Base-by-base conservation (phyloP, 768 basidiomycete species). In the Leccinum fibrillosum region DNA sequence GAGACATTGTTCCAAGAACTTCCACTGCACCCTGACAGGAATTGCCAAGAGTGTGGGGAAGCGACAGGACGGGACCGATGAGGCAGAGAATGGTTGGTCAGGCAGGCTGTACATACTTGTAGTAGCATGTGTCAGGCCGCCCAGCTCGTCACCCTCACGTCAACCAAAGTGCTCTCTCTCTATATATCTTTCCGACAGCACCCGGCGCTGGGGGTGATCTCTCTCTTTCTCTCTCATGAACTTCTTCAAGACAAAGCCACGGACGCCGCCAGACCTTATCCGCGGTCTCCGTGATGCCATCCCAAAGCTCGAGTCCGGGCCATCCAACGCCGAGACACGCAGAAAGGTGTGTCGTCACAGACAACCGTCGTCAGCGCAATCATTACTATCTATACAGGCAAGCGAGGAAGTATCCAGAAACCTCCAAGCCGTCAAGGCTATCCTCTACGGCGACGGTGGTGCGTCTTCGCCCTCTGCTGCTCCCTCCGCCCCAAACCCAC, bases 221-320 rank as follows among this genome's bases (percentile, higher is more conserved):
- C 32, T 34, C 5, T 34, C 50, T 42, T 53, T 32, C 30, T n/a
- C 13, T 28, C 5, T n/a, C 12, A 95, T 96, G 94, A 95, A 95
- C 76, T 95, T 96, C 79, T 96, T 96, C 86, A 94, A 92, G 78
- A 86, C 90, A 21, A 95, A 92, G 72, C 86, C 84, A 47, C 81
- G 91, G 69, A 89, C 90, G 34, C 94, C 94, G 8, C 85, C 91
- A 49, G 94, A 97, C 69, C 82, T 95, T 62, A 90, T 96, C 32
- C 83, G 88, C 48, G 83, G 87, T 51, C 78, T 95, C 50, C 81
- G 86, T 32, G 94, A 96, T 69, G 82, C 88, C 53, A 83, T 94
- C 65, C 82, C 83, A 62, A 86, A 81, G 71, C 78, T 97, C 56
- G 94, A 95, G 62, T 72, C 79, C 7, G 83, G 85, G 2, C 81